A percentile compares a stretch with the other conserved stretches of the same genome.
Evolutionary conservation across 2,329 filamentous ascomycete genomes (phyloP).

Genomic region (Mollisia scopiformis): DNA sequence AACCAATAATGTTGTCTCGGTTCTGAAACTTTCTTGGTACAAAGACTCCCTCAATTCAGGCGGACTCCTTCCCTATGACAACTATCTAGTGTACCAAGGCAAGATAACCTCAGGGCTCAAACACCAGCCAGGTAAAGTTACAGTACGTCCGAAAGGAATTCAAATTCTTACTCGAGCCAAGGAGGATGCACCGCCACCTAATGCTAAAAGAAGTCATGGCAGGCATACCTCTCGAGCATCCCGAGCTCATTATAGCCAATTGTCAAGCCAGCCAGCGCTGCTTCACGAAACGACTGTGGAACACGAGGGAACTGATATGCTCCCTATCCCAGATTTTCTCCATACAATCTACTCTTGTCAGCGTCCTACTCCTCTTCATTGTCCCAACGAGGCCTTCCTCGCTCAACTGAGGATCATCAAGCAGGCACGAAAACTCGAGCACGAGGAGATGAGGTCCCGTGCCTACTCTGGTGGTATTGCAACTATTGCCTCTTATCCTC

Average conservation of each 20-base stretch:
- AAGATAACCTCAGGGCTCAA: constrained; percentile 10
- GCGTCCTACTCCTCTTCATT: constrained; percentile 69
- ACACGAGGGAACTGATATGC: constrained; percentile 65
- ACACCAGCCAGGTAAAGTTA: neutral
- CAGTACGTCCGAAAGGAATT: neutral
- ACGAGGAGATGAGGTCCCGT: constrained; percentile 78
- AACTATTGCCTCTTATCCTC: constrained; percentile 78
- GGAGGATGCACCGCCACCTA: constrained; percentile 24
- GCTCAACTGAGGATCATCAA: constrained; percentile 74
- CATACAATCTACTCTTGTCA: constrained; percentile 77
- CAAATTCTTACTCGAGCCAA: constrained; percentile 33
- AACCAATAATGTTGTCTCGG: constrained; percentile 41
- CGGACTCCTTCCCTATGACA: constrained; percentile 48
- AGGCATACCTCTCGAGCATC: constrained; percentile 16
- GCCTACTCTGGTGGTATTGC: constrained; percentile 91
- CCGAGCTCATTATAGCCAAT: constrained; percentile 14
- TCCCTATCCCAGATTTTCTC: constrained; percentile 69
- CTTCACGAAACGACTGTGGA: constrained; percentile 77
- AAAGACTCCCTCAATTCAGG: constrained; percentile 52
- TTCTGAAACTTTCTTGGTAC: constrained; percentile 64
- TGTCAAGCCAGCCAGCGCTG: constrained; percentile 39
- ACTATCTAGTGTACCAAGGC: constrained; percentile 60
- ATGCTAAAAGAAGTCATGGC: constrained; percentile 15
- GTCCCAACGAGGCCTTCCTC: constrained; percentile 78
- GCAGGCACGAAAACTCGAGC: constrained; percentile 68